Base-by-base conservation (phyloP, 768 basidiomycete genomes). In the Phaffia australis region DNA sequence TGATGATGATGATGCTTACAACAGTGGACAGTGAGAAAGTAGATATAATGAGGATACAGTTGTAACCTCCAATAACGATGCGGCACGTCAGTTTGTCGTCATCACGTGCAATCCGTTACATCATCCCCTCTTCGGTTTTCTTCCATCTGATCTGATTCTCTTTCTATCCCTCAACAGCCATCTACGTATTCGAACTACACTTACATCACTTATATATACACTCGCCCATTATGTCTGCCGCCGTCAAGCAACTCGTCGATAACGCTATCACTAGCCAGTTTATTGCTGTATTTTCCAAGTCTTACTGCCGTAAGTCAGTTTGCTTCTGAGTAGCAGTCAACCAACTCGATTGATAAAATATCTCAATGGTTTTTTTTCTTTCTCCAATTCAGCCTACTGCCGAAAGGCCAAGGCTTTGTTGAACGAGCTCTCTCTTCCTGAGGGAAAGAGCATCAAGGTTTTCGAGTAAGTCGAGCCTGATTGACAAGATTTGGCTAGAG, bases 231-330 rank as follows among this genome's bases (percentile, higher is more conserved):
- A 60, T 59, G 52, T 60, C 65, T 42, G 35, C 35, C 35, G 35
- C 35, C 27, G 59, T 66, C 50, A 60, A 60, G 48, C 42, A 52
- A 23, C 19, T 57, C 56, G 65, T 64, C 49, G 57, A 85, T 82
- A 68, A 71, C 50, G 74, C 79, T 29, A 83, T 86, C 69, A 66
- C 73, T 4, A 74, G 78, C 19, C 78, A 83, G 79, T 81, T 80
- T 69, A 78, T 85, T 54, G 77, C 78, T 54, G 80, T 85, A 56
- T 85, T 85, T 73, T 83, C 84, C 49, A 87, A 86, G 77, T 46
- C 57, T 29, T 51, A 57, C 42, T 49, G 56, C 64, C 48, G 64
- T 29, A 6, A 30, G 1, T 58, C 3, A 15, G 19, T 32, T 42
- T 54, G 9, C 60, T 62, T 7, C 16, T 8, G 32, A 29, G 8